phyloP scores from a whole-genome alignment of 75 land plant genomes.

The Cryptomeria japonica region DNA sequence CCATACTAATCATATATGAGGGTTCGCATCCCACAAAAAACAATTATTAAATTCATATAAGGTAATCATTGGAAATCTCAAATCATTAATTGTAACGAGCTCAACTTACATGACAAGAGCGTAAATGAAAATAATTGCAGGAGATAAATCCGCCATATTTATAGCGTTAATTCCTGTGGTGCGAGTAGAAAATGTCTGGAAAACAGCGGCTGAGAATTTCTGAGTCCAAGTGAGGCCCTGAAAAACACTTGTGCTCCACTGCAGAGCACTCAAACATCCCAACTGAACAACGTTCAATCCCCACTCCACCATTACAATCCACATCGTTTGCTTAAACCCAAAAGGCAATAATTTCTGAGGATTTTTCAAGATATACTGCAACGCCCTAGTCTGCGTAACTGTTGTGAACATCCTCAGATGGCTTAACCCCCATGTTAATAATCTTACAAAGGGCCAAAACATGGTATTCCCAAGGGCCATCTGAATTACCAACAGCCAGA shows the following conservation, averaged over 20 bases:
- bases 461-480: too few relatives aligned
- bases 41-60: too few relatives aligned
- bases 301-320: conserved; percentile 11
- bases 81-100: too few relatives aligned
- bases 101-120: conserved; percentile 62
- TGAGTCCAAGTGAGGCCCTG: conserved; percentile 34
- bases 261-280: conserved; percentile 33
- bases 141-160: conserved; percentile 44
- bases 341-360: conserved; percentile 6
- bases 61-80: too few relatives aligned
- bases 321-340: too few relatives aligned
- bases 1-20: too few relatives aligned
- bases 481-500: too few relatives aligned
- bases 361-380: conserved; percentile 23
- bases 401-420: too few relatives aligned
- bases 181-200: conserved; percentile 57
- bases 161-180: conserved; percentile 54
- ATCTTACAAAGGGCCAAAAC: too few relatives aligned
- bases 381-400: not conserved
- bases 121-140: conserved; percentile 62
- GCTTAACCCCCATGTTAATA: too few relatives aligned
- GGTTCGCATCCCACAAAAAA: too few relatives aligned
- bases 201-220: conserved; percentile 52
- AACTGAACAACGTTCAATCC: conserved; percentile 41
- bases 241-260: conserved; percentile 39